A percentile compares a stretch with the other conserved stretches of the same genome.
phyloP scores from a whole-genome alignment of 2,329 filamentous ascomycete species.

The Fusarium tuaranense region DNA sequence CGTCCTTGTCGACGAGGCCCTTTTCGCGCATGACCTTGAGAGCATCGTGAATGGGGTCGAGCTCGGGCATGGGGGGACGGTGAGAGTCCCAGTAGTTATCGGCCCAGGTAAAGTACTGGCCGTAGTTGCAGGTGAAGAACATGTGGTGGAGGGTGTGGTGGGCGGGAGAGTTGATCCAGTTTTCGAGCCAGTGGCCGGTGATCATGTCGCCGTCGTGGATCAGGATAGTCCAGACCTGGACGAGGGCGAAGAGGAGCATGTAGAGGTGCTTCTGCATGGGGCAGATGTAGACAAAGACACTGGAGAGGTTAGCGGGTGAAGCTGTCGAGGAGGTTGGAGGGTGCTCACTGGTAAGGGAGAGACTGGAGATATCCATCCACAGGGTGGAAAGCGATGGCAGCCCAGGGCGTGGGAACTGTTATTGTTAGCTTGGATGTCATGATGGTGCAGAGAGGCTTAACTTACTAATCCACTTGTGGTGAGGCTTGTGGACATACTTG shows the following conservation, averaged over 20 bases:
- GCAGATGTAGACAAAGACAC: conserved; percentile 58
- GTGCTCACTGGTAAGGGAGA: conserved; percentile 58
- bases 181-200: conserved; percentile 58
- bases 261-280: conserved; percentile 60
- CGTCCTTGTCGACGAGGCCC: conserved; percentile 58
- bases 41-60: conserved; percentile 59
- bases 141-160: conserved; percentile 63
- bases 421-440: conserved; percentile 5
- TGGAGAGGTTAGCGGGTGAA: conserved; percentile 32
- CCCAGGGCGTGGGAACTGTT: conserved; percentile 59
- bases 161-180: conserved; percentile 61
- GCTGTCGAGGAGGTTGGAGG: neutral
- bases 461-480: conserved; percentile 62
- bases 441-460: neutral
- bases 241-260: conserved; percentile 56
- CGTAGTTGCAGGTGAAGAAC: conserved; percentile 63
- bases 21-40: conserved; percentile 58
- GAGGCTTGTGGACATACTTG: conserved; percentile 61
- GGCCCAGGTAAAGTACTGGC: conserved; percentile 62
- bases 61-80: conserved; percentile 54
- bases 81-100: conserved; percentile 59
- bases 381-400: conserved; percentile 61
- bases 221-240: conserved; percentile 62
- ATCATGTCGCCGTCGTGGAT: conserved; percentile 64
- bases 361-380: conserved; percentile 60